Evolutionary conservation across 108 stramenopile species (phyloP).

Genomic region (Skeletonema costatum): DNA sequence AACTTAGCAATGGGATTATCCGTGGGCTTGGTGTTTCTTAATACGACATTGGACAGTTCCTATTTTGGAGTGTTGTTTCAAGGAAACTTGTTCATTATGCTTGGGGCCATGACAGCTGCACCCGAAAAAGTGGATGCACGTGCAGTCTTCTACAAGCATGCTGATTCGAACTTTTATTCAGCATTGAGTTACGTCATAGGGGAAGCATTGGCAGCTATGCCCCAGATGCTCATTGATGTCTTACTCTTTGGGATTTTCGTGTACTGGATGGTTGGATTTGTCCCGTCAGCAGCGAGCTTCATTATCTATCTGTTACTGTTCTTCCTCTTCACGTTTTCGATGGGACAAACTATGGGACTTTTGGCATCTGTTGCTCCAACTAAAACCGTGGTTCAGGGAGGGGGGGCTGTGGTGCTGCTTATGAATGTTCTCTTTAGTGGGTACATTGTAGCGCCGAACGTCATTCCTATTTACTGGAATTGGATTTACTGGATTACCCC

Average conservation of each 20-base stretch:
- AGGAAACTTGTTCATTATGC: constrained; percentile 54
- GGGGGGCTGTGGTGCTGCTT: constrained; percentile 34
- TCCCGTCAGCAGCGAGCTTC: constrained; percentile 16
- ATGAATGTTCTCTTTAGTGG: constrained; percentile 47
- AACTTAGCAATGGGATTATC: constrained; percentile 73
- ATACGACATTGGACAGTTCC: constrained; percentile 44
- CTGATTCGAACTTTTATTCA: constrained; percentile 60
- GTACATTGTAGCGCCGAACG: constrained; percentile 37
- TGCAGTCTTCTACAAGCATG: constrained; percentile 73
- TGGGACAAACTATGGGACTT: constrained; percentile 33
- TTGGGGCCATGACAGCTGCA: constrained; percentile 54
- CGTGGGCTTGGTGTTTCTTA: constrained; percentile 72
- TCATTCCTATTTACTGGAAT: constrained; percentile 40
- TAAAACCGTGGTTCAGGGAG: constrained; percentile 37
- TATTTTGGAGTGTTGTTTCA: constrained; percentile 50
- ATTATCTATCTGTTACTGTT: constrained; percentile 34
- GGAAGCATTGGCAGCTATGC: constrained; percentile 27
- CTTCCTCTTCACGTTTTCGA: constrained; percentile 32
- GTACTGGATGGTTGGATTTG: constrained; percentile 50
- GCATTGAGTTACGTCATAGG: constrained; percentile 45
- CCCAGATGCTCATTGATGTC: constrained; percentile 40
- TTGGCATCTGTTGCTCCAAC: constrained; percentile 34
- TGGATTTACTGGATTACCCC: constrained; percentile 49
- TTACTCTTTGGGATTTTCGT: constrained; percentile 41
- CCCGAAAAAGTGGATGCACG: constrained; percentile 56